Base-by-base conservation (phyloP, 2,329 filamentous ascomycete species). In the Phyllosticta paracitricarpa region DNA sequence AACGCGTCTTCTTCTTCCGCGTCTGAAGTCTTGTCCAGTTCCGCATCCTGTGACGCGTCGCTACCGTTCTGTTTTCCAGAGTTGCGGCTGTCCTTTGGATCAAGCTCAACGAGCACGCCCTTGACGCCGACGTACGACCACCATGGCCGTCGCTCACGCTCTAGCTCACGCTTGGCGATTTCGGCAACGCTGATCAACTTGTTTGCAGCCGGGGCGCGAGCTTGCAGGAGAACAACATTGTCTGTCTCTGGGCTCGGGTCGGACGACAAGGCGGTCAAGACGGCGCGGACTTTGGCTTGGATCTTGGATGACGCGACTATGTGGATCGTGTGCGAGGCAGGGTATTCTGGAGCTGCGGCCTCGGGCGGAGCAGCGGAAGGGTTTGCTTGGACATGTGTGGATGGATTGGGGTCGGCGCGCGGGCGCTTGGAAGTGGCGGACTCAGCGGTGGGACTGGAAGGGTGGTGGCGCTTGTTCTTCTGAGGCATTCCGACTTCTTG, bases 121-220 rank as follows among this genome's bases (percentile, higher is more conserved):
- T 65, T 68, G 63, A 70, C 63, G 0, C 61, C 70, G 1, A 64
- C 69, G 7, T 75, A 75, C 59, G 75, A 71, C 65, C 61, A 83
- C 67, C 63, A 79, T 57, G 78, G 78, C 64, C 79, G 75, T 65
- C 79, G 75, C 25, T 81, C 68, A 17, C 72, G 73, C 53, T 68
- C 65, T 17, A 73, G 69, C 17, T 75, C 61, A 69, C 73, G 69
- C 63, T 75, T 75, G n/a, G 68, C 69, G 51, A 88, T 84, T 72
- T 91, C 88, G 54, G 80, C 79, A 54, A 90, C 81, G 3, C 82
- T 86, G 66, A 89, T 82, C 67, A 89, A 77, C 72, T 91, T 91
- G 72, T 78, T 79, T 1, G 82, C 79, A 2, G 68, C 70, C 14
- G 66, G 35, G 57, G 56, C 54, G 54, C 51, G 52, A 6, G 52